phyloP scores from a whole-genome alignment of 1,284 basidiomycete species.

The Sutorius eximius region DNA sequence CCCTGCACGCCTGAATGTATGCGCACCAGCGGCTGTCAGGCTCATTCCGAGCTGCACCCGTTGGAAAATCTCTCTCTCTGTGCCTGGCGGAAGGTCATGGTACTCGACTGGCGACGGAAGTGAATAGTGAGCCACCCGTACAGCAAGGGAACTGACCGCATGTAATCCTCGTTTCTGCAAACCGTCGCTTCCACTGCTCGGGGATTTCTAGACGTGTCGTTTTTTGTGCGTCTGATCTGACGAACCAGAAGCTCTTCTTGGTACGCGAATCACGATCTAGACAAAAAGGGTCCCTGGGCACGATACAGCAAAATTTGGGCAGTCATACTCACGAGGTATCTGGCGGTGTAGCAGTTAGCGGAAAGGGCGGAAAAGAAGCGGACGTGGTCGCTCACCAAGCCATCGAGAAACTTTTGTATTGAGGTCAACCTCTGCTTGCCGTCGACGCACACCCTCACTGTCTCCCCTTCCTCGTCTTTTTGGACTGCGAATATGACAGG shows the following conservation, averaged over 20 bases:
- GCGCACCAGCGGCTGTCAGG: conserved; percentile 61
- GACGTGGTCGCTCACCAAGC: conserved; percentile 46
- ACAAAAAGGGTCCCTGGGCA: conserved; percentile 1
- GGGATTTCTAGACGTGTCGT: conserved; percentile 49
- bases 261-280: conserved; percentile 49
- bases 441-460: conserved; percentile 66
- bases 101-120: conserved; percentile 53
- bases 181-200: conserved; percentile 46
- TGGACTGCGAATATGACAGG: conserved; percentile 69
- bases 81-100: conserved; percentile 43
- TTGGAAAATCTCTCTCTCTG: conserved; percentile 74
- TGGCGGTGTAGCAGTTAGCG: conserved; percentile 20
- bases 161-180: conserved; percentile 55
- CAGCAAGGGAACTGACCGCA: conserved; percentile 48
- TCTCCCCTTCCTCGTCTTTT: conserved; percentile 52
- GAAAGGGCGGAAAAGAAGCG: neutral
- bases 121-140: neutral
- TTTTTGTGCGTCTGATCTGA: conserved; percentile 44
- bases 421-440: conserved; percentile 76
- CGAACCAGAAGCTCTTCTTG: conserved; percentile 62
- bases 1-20: neutral
- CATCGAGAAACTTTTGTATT: conserved; percentile 70
- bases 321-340: conserved; percentile 49
- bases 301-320: neutral
- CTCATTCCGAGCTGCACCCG: conserved; percentile 74